Conservation (phyloP, 1,284 basidiomycete genomes). For the Ceratobasidium sp. region DNA sequence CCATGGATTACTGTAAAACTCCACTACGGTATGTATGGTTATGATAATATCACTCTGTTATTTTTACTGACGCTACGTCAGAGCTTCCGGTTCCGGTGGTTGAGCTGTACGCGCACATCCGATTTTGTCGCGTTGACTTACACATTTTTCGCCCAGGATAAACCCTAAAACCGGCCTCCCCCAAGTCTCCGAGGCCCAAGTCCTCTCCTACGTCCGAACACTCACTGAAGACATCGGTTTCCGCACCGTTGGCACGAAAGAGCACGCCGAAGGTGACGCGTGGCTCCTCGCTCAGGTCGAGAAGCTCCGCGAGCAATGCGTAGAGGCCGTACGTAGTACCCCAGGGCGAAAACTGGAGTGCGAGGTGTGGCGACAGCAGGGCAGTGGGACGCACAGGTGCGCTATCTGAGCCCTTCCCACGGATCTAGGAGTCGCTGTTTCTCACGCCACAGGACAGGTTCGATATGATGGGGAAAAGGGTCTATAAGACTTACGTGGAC, state of each 20-base stretch:
- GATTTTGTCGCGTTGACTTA: not conserved
- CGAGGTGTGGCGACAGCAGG: conserved; percentile 89
- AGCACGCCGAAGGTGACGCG: conserved; percentile 87
- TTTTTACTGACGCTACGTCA: not conserved
- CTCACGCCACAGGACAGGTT: conserved; percentile 66
- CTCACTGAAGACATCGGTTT: conserved; percentile 90
- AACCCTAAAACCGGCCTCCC: conserved; percentile 62
- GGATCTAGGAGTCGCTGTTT: conserved; percentile 23
- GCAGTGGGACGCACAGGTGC: conserved; percentile 86
- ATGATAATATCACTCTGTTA: not conserved
- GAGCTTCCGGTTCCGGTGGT: conserved; percentile 24
- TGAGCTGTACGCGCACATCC: conserved; percentile 19
- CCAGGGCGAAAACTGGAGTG: conserved; percentile 76
- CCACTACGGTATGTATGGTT: conserved; percentile 22
- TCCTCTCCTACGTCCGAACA: conserved; percentile 71
- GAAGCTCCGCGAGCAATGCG: conserved; percentile 72
- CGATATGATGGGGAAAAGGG: conserved; percentile 84
- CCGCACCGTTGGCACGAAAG: conserved; percentile 90
- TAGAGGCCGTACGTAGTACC: conserved; percentile 62
- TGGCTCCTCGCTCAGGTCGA: conserved; percentile 83
- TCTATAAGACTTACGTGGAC: conserved; percentile 93
- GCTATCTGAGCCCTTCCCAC: conserved; percentile 53
- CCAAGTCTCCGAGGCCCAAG: conserved; percentile 77
- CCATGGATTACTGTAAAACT: conserved; percentile 34
- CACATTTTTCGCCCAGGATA: not conserved